Base-by-base conservation (phyloP, 306 rosid species). In the Canavalia ensiformis region DNA sequence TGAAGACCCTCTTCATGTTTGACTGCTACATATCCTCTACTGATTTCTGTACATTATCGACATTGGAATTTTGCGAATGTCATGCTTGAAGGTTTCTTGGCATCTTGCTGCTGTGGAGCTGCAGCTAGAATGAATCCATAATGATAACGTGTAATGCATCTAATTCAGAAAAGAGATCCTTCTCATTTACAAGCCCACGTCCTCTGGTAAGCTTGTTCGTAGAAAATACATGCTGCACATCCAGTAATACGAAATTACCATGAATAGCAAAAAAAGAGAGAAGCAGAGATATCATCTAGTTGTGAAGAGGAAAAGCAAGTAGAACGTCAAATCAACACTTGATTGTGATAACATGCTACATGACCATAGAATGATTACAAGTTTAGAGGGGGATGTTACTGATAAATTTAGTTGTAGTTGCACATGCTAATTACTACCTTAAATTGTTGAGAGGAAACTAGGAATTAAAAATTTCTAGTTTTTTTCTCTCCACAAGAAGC, bases 201-300 rank as follows among this genome's bases (percentile, higher is more conserved):
- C 92, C 82, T 83, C 84, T 7, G 99, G 97, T 74, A 95, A 84
- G 86, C 95, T 83, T 75, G 89, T 82, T 73, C 93, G 96, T 45
- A 95, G 95, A 78, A 95, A 86, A 77, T 92, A 93, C 0, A 93
- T 78, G 87, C 99, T 95, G 94, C 92, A 88, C 34, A 87, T 57
- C 77, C 77, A 78, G 55, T 28, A 80, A 73, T 34, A 8, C 2
- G 4, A 67, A 42, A 64, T 29, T 69, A 45, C 3, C 5, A 45
- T 37, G 41, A 37, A 37, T 37, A 37, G 4, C 4, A 37, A 37
- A 37, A 37, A 4, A 37, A 4, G 41, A 37, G 4, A 37, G 41
- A 37, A 37, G 4, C 41, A 37, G 41, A 37, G 41, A 37, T 4
- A 37, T 37, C 41, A 37, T 37, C 41, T 37, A 37, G 41, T 37